phyloP scores from a whole-genome alignment of 2,329 filamentous ascomycete genomes.

The Trichoderma sp. region DNA sequence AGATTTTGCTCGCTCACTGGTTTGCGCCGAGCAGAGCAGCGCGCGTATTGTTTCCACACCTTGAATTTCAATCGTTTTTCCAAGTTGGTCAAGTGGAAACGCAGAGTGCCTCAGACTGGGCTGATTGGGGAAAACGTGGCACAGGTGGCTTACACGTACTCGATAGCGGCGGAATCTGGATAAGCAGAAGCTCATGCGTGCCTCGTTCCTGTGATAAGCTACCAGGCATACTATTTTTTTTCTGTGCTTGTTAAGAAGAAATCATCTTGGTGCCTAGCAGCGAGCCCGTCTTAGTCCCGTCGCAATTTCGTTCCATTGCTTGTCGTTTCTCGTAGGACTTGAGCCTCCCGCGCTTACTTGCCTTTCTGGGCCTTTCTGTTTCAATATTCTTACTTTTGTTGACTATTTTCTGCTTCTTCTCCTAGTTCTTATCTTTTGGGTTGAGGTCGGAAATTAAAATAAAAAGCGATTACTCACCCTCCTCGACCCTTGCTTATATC shows the following conservation, averaged over 20 bases:
- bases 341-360: neutral
- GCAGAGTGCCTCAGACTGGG: neutral
- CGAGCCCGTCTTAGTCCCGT: neutral
- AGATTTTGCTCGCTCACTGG: neutral
- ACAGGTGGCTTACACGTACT: conserved; percentile 15
- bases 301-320: neutral
- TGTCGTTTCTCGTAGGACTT: neutral
- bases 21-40: neutral
- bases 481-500: neutral
- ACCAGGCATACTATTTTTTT: neutral
- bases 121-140: conserved; percentile 4
- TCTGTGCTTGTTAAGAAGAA: neutral
- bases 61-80: neutral
- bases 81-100: conserved; percentile 1
- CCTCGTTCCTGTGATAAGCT: neutral
- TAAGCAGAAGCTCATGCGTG: conserved; percentile 2
- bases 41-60: neutral
- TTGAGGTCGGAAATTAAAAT: neutral
- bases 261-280: neutral
- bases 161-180: conserved; percentile 3
- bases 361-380: neutral
- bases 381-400: neutral
- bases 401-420: neutral
- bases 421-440: neutral
- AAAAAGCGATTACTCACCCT: neutral